These are phyloP conservation scores for Thoreauomyces humboldtii DNA, from an alignment of 192 early-diverging fungal species.

Conservation along the genomic window DNA sequence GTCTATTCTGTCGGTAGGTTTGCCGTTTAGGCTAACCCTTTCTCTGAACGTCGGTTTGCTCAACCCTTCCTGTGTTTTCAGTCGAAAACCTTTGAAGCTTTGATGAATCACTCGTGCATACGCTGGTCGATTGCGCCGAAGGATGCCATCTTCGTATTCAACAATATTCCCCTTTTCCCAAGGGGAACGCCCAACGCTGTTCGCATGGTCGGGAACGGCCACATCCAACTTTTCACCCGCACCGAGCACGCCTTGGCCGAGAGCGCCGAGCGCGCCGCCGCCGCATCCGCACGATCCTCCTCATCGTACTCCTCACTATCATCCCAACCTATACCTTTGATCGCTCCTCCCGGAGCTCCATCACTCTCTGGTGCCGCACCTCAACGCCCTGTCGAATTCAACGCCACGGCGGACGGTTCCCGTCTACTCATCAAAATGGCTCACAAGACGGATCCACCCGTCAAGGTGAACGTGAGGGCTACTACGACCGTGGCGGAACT, in stretches of 20 bases:
- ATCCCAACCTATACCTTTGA: too few species aligned
- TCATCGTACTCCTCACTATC: too few species aligned
- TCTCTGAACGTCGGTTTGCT: too few species aligned
- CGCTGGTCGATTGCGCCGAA: not conserved
- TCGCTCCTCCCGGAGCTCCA: too few species aligned
- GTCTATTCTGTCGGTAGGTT: not conserved
- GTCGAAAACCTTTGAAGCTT: constrained; percentile 2
- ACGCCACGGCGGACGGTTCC: too few species aligned
- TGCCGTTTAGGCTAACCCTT: not conserved
- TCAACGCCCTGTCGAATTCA: too few species aligned
- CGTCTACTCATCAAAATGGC: not conserved
- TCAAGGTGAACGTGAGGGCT: not conserved
- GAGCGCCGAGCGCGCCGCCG: not conserved
- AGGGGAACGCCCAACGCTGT: constrained; percentile 5
- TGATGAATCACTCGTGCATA: not conserved
- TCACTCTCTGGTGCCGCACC: too few species aligned
- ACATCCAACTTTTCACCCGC: not conserved
- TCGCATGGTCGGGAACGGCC: not conserved
- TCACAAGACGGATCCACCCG: not conserved
- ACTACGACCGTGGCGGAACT: not conserved
- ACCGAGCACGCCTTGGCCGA: not conserved
- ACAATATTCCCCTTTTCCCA: constrained; percentile 5
- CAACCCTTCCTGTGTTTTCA: not conserved
- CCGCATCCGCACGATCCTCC: not conserved
- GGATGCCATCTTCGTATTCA: constrained; percentile 9